Percentiles rank a stretch among this genome's conserved stretches.
Evolutionary conservation across 2,329 filamentous ascomycete species (phyloP).

Genomic region (Eutypa lata): DNA sequence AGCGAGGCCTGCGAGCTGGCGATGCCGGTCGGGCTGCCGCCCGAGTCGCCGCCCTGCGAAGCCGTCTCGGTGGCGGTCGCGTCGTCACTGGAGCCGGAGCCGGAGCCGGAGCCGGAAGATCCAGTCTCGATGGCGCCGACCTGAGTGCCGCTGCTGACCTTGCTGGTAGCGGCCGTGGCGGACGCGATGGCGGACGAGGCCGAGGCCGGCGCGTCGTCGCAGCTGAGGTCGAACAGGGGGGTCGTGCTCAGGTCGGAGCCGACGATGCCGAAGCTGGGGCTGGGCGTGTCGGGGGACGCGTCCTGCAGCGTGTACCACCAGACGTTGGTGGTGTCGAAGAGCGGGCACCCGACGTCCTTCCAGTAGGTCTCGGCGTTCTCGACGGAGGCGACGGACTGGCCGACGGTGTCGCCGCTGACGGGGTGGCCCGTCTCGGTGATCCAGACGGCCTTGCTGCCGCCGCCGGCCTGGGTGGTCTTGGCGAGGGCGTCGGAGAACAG

Average conservation of each 20-base stretch:
- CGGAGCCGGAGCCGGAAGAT: conserved; percentile 14
- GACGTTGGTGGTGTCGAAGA: conserved; percentile 62
- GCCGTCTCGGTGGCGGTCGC: too few species aligned
- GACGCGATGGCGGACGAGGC: conserved; percentile 17
- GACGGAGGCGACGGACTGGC: conserved; percentile 59
- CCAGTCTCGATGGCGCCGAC: conserved; percentile 16
- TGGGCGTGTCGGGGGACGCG: conserved; percentile 53
- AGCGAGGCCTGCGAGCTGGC: conserved; percentile 24
- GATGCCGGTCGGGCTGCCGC: conserved; percentile 18
- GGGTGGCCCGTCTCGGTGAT: conserved; percentile 90
- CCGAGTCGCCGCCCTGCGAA: conserved; percentile 20
- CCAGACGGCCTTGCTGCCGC: conserved; percentile 72
- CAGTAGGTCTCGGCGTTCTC: conserved; percentile 78
- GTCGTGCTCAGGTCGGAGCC: conserved; percentile 49
- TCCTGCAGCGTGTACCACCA: conserved; percentile 82
- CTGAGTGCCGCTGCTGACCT: conserved; percentile 13
- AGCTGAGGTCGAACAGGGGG: conserved; percentile 63
- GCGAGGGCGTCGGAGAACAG: conserved; percentile 68
- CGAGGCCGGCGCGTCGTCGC: conserved; percentile 36
- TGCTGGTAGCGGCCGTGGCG: conserved; percentile 13
- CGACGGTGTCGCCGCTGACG: conserved; percentile 62
- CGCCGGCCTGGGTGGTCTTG: conserved; percentile 54
- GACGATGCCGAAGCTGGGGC: conserved; percentile 69
- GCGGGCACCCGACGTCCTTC: conserved; percentile 71
- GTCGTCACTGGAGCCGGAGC: conserved; percentile 10